Evolutionary conservation across 2,329 filamentous ascomycete genomes (phyloP).

Genomic region (Fusarium nelsonii): DNA sequence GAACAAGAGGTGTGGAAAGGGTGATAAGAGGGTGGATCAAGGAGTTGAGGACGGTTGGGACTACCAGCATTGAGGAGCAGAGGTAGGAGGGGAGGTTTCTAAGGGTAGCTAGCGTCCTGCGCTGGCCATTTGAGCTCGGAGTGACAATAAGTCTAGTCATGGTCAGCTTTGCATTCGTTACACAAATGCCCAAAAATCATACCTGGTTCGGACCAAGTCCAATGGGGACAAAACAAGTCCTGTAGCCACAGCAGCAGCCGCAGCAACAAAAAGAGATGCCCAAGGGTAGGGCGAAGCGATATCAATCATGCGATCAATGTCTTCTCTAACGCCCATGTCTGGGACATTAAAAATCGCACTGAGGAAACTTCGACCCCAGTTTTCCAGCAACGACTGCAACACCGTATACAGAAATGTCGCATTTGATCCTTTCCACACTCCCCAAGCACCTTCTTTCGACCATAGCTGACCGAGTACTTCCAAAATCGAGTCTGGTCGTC

Average conservation of each 20-base stretch:
- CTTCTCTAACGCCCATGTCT: conserved; percentile 80
- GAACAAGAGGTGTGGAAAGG: conserved; percentile 83
- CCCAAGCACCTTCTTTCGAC: conserved; percentile 89
- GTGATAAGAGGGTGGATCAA: conserved; percentile 86
- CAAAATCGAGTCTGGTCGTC: conserved; percentile 82
- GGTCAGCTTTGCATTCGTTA: conserved; percentile 46
- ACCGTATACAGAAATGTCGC: conserved; percentile 92
- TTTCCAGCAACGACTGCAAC: conserved; percentile 86
- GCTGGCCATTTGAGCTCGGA: conserved; percentile 77
- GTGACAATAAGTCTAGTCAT: conserved; percentile 81
- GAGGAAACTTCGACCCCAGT: conserved; percentile 91
- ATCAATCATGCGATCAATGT: conserved; percentile 79
- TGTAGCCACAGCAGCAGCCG: conserved; percentile 74
- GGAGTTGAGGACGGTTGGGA: conserved; percentile 89
- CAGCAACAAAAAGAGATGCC: conserved; percentile 80
- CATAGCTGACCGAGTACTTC: conserved; percentile 90
- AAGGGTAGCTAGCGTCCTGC: conserved; percentile 82
- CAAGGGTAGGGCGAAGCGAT: conserved; percentile 84
- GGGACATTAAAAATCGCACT: conserved; percentile 91
- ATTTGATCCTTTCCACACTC: conserved; percentile 95
- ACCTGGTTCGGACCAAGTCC: conserved; percentile 86
- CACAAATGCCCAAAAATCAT: conserved; percentile 16
- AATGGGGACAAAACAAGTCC: conserved; percentile 87
- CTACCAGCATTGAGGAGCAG: conserved; percentile 76
- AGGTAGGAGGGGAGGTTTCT: conserved; percentile 82